Base-by-base conservation (phyloP, 441 rosid genomes). In the Gossypium gossypioides region DNA sequence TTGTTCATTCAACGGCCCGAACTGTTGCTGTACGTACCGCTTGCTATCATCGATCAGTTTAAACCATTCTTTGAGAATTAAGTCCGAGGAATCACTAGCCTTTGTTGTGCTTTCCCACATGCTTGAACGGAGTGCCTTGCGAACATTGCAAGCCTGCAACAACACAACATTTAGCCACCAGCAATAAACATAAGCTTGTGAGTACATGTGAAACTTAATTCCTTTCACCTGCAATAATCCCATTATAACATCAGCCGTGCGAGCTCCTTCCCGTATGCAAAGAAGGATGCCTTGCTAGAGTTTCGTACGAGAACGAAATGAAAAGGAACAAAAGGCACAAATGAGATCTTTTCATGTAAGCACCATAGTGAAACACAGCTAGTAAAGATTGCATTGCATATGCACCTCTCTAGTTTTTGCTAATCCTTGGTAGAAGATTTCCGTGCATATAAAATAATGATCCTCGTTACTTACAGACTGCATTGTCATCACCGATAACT, bases 141-240 rank as follows among this genome's bases (percentile, higher is more conserved):
- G 84, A 19, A 85, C 68, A 69, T 86, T 82, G 67, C 89, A 87
- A 16, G 92, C 91, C 89, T 89, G 19, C 46, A 77, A 15, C 10
- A 18, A 50, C 72, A 7, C 34, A 52, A 63, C 40, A 40, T 15
- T 71, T 52, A 37, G 62, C 16, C 25, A 32, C 75, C 40, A 60
- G 48, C 34, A 25, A 64, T 40, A 60, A 51, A 21, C 62, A 61
- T 58, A 64, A 71, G 46, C 37, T 42, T 27, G 37, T 55, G 16
- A 24, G 54, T 27, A 59, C 48, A 64, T 3, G 15, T 52, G 2
- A 27, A 29, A 19, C 24, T 12, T 8, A 18, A 29, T 12, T 34
- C 15, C 37, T 50, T 71, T 79, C 75, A 89, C 95, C 90, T 87
- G 91, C 76, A 86, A 81, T 71, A 89, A 74, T 55, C 92, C 92